A percentile compares a stretch with the other conserved stretches of the same genome.
Conservation (phyloP, 2,329 filamentous ascomycete species). For the Penicillium sp. region DNA sequence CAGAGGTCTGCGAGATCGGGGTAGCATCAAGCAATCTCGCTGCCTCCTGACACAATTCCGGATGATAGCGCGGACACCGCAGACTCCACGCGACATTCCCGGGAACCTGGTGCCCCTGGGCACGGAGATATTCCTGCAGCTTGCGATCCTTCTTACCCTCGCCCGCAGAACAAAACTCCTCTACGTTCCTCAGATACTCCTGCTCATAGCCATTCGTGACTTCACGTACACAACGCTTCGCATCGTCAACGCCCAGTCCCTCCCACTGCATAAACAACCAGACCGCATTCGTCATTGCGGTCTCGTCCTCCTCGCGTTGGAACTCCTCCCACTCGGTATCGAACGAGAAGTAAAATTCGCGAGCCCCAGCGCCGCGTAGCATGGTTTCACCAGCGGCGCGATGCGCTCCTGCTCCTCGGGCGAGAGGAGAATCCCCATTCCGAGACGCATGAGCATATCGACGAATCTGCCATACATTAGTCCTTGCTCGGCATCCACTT, state of each 20-base stretch:
- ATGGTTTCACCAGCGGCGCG: constrained; percentile 20
- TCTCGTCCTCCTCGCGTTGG: neutral
- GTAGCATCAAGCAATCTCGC: neutral
- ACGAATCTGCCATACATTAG: constrained; percentile 11
- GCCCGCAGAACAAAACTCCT: neutral
- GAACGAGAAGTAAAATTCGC: constrained; percentile 27
- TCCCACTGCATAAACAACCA: constrained; percentile 27
- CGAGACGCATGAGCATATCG: constrained; percentile 24
- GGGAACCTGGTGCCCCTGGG: constrained; percentile 21
- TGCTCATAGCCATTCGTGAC: constrained; percentile 19
- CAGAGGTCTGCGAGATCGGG: neutral
- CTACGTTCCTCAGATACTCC: constrained; percentile 14
- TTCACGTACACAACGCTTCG: constrained; percentile 17
- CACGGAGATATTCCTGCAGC: constrained; percentile 16
- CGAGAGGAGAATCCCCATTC: constrained; percentile 21
- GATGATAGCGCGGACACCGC: constrained; percentile 26
- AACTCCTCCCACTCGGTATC: constrained; percentile 26
- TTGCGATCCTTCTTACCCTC: constrained; percentile 7
- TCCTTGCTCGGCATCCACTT: neutral
- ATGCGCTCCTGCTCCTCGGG: constrained; percentile 13
- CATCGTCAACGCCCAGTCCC: constrained; percentile 10
- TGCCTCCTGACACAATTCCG: constrained; percentile 12
- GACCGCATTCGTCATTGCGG: constrained; percentile 23
- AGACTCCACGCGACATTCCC: constrained; percentile 27
- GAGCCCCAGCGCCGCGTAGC: constrained; percentile 24